Percentiles rank a stretch among this genome's conserved stretches.
Conservation (phyloP, 192 early-diverging fungal genomes). For the Spizellomyces punctatus region DNA sequence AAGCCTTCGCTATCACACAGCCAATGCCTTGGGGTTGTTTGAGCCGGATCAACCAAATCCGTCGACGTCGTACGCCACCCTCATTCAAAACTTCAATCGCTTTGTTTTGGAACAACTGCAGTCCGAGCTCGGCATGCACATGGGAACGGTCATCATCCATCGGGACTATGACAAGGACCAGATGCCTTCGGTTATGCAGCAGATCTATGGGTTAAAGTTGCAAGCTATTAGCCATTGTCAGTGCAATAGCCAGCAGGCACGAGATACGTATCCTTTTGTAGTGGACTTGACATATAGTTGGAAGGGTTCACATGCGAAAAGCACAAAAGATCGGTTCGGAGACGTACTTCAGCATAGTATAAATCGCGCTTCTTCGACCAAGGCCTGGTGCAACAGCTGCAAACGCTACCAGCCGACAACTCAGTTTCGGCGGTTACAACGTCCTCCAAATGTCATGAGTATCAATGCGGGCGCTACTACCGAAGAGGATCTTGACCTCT, state of each 20-base stretch:
- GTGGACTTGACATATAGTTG: conserved; percentile 82
- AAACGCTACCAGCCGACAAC: conserved; percentile 79
- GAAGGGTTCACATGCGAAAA: conserved; percentile 26
- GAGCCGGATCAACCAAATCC: conserved; percentile 76
- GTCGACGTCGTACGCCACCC: conserved; percentile 61
- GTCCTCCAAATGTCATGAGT: conserved; percentile 70
- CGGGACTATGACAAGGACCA: background rate
- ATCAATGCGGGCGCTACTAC: conserved; percentile 75
- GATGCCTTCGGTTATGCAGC: conserved; percentile 34
- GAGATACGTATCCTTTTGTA: conserved; percentile 77
- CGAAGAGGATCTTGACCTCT: conserved; percentile 56
- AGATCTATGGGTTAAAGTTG: conserved; percentile 70
- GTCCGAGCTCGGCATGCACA: conserved; percentile 61
- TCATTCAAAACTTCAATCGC: conserved; percentile 87
- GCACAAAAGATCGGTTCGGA: conserved; percentile 9
- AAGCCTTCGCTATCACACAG: conserved; percentile 36
- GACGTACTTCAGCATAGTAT: conserved; percentile 48
- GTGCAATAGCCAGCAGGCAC: conserved; percentile 60
- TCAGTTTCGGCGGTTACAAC: conserved; percentile 68
- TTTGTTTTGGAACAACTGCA: conserved; percentile 92
- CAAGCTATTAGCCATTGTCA: conserved; percentile 67
- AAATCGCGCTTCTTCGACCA: conserved; percentile 68
- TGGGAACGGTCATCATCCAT: conserved; percentile 27
- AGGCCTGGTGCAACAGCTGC: conserved; percentile 86
- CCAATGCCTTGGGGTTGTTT: conserved; percentile 81